Evolutionary conservation across 345 rosid species (phyloP).

Genomic region (Populus simonii): DNA sequence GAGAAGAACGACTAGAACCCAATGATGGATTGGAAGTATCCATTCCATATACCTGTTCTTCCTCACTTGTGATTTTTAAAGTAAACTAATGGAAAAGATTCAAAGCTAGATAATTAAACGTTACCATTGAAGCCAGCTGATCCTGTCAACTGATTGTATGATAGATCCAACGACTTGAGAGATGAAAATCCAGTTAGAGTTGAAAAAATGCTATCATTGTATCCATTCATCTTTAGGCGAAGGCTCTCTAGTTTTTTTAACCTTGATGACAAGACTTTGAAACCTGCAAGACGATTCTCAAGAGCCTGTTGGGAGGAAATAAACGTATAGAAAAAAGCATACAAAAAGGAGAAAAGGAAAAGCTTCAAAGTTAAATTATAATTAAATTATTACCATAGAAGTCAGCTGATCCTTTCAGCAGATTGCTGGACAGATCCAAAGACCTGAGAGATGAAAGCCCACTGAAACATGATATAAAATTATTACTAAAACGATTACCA

Average conservation of each 20-base stretch:
- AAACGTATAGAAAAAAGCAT: no score
- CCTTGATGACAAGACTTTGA: no score
- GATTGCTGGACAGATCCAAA: background rate
- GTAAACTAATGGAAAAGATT: background rate
- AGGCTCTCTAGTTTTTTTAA: no score
- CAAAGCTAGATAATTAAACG: no score
- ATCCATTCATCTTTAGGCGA: no score
- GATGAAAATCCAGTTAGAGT: background rate
- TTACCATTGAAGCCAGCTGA: background rate
- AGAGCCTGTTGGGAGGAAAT: no score
- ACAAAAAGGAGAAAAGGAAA: no score
- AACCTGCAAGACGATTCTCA: no score
- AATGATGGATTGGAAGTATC: no score
- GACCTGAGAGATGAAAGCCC: constrained; percentile 5
- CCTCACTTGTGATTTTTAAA: background rate
- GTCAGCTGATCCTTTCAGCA: background rate
- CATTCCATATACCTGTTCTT: no score
- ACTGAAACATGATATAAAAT: background rate
- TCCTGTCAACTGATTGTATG: background rate
- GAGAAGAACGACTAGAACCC: no score
- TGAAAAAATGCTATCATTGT: background rate
- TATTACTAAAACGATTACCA: background rate
- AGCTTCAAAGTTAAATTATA: no score
- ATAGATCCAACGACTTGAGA: background rate
- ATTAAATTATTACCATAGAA: background rate